A percentile compares a stretch with the other conserved stretches of the same genome.
phyloP scores from a whole-genome alignment of 1,284 basidiomycete genomes.

The Sporisorium exsertum region DNA sequence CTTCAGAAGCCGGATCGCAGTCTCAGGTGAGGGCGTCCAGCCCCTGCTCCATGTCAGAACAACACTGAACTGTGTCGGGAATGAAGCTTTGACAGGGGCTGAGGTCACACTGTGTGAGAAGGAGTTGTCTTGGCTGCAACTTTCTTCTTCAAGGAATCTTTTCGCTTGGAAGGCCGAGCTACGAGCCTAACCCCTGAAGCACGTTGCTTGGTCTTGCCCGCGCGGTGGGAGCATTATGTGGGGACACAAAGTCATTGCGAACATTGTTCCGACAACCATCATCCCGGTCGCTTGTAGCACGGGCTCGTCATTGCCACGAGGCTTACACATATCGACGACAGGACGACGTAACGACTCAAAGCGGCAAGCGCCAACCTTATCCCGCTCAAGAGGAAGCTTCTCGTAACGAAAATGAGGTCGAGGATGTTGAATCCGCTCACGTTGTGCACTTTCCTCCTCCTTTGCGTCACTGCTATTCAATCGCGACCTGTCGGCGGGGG shows the following conservation, averaged over 20 bases:
- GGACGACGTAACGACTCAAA: not conserved
- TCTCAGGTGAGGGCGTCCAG: not conserved
- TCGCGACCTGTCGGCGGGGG: conserved; percentile 16
- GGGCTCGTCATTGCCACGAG: not conserved
- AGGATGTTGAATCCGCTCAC: not conserved
- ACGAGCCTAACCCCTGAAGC: not conserved
- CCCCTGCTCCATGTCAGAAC: not conserved
- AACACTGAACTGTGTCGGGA: not conserved
- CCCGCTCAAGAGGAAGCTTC: not conserved
- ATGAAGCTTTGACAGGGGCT: conserved; percentile 8
- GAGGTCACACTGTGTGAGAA: not conserved
- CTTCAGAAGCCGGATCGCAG: not conserved
- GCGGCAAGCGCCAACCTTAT: not conserved
- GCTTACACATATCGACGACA: not conserved
- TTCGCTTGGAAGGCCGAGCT: too few species aligned
- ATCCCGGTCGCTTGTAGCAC: not conserved
- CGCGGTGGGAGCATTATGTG: not conserved
- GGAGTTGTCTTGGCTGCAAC: not conserved
- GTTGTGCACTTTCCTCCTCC: not conserved
- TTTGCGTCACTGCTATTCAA: not conserved
- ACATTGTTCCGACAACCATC: not conserved
- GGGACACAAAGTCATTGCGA: too few species aligned
- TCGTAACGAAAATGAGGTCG: not conserved
- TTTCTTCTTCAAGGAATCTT: not conserved
- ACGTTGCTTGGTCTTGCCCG: not conserved